Evolutionary conservation across 2,329 filamentous ascomycete species (phyloP).

Genomic region (Davidsoniella eucalypti): DNA sequence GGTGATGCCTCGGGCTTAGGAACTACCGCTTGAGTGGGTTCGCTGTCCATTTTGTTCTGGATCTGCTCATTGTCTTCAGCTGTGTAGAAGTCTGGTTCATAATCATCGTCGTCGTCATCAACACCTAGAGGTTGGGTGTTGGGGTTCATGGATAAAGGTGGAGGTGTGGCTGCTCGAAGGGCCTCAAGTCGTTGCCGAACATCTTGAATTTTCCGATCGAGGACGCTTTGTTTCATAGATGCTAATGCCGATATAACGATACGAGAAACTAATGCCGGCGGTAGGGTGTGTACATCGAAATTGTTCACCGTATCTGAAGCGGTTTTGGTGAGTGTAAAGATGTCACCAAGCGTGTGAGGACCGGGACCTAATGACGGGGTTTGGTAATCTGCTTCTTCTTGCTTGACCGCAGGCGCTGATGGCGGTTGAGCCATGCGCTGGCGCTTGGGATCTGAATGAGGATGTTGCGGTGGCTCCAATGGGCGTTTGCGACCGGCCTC

Average conservation of each 20-base stretch:
- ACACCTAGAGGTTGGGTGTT: constrained; percentile 46
- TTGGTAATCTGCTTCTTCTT: constrained; percentile 21
- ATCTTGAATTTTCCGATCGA: constrained; percentile 13
- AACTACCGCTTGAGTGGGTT: constrained; percentile 32
- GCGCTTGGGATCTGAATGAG: constrained; percentile 68
- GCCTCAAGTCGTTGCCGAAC: constrained; percentile 9
- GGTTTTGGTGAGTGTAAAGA: constrained; percentile 63
- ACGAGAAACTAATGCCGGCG: constrained; percentile 56
- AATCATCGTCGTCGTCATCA: constrained; percentile 66
- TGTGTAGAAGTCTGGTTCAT: constrained; percentile 72
- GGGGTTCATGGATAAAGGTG: constrained; percentile 14
- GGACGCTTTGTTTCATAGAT: constrained; percentile 10
- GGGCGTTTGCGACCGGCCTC: constrained; percentile 65
- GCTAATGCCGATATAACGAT: constrained; percentile 64
- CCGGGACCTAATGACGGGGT: constrained; percentile 60
- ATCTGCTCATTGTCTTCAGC: constrained; percentile 65
- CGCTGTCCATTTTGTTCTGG: constrained; percentile 57
- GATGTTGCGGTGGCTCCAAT: constrained; percentile 50
- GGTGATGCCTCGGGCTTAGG: constrained; percentile 27
- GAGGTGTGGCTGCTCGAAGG: constrained; percentile 24
- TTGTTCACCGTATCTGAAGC: constrained; percentile 51
- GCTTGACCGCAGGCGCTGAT: constrained; percentile 16
- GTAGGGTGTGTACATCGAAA: constrained; percentile 72
- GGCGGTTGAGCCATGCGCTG: constrained; percentile 43
- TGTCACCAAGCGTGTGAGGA: constrained; percentile 60